phyloP scores from a whole-genome alignment of 2,329 filamentous ascomycete species.

The Geosmithia putterillii region DNA sequence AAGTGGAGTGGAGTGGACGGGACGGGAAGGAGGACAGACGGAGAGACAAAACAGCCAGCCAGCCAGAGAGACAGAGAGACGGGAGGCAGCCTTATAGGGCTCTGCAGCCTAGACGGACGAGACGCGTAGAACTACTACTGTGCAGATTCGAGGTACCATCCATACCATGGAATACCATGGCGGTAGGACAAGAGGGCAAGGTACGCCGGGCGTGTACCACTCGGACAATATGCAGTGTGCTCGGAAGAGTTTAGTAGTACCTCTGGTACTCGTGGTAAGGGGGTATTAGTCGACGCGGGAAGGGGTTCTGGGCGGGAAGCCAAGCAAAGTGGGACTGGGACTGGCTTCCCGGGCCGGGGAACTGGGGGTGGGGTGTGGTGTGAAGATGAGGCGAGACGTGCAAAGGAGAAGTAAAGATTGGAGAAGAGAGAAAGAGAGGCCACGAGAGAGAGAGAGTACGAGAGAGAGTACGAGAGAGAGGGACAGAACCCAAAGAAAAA shows the following conservation, averaged over 20 bases:
- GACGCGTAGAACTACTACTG: neutral
- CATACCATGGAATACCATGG: too few relatives aligned
- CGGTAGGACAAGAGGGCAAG: neutral
- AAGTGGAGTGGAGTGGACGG: neutral
- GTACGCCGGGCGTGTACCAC: too few relatives aligned
- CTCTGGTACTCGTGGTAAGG: neutral
- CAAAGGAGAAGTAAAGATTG: neutral
- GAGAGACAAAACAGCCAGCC: neutral
- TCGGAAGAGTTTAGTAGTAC: too few relatives aligned
- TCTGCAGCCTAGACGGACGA: neutral
- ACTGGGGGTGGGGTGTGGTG: neutral
- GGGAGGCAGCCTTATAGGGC: slow-evolving; percentile 1
- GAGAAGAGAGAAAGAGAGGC: slow-evolving; percentile 5
- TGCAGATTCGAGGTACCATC: too few relatives aligned
- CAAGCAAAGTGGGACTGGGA: too few relatives aligned
- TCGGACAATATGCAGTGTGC: too few relatives aligned
- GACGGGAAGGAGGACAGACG: too few relatives aligned
- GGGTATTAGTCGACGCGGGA: too few relatives aligned
- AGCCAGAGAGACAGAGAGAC: neutral
- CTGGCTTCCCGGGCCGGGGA: too few relatives aligned
- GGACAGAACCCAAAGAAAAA: too few relatives aligned
- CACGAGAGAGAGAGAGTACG: slow-evolving; percentile 29
- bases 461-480: neutral
- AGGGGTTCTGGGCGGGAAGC: too few relatives aligned
- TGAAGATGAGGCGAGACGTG: slow-evolving; percentile 1